Conservation (phyloP, 768 basidiomycete genomes). For the Coprinellus aureogranulatus region DNA sequence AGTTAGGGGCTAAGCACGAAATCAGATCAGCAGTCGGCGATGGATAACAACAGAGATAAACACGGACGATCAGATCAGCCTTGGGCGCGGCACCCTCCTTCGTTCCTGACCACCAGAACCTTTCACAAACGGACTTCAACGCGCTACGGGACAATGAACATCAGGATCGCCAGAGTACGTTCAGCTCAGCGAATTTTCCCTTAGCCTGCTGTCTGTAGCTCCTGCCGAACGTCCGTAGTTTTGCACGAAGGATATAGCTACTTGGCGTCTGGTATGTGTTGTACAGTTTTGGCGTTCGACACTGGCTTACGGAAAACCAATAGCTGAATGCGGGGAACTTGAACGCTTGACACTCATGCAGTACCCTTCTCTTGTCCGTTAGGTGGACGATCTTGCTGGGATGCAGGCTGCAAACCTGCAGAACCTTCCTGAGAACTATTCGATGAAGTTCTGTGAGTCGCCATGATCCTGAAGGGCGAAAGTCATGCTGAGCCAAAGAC, state of each 20-base stretch:
- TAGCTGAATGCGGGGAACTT: background rate
- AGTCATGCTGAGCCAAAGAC: background rate
- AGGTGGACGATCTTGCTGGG: conserved; percentile 85
- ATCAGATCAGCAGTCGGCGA: too few species aligned
- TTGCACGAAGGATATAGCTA: background rate
- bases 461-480: background rate
- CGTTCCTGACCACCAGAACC: too few species aligned
- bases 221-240: conserved; percentile 16
- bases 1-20: too few species aligned
- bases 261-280: too few species aligned
- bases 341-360: conserved; percentile 4
- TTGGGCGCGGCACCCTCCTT: too few species aligned
- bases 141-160: too few species aligned
- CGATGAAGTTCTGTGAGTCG: conserved; percentile 70
- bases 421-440: conserved; percentile 91
- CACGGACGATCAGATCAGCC: too few species aligned
- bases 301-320: background rate
- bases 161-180: conserved; percentile 46
- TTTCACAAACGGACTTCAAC: too few species aligned
- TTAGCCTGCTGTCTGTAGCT: conserved; percentile 11
- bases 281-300: too few species aligned
- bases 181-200: conserved; percentile 4
- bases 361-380: conserved; percentile 13
- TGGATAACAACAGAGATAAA: too few species aligned
- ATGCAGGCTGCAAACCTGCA: conserved; percentile 95